phyloP scores from a whole-genome alignment of 2,329 filamentous ascomycete species.

The Colletotrichum echinochloae region DNA sequence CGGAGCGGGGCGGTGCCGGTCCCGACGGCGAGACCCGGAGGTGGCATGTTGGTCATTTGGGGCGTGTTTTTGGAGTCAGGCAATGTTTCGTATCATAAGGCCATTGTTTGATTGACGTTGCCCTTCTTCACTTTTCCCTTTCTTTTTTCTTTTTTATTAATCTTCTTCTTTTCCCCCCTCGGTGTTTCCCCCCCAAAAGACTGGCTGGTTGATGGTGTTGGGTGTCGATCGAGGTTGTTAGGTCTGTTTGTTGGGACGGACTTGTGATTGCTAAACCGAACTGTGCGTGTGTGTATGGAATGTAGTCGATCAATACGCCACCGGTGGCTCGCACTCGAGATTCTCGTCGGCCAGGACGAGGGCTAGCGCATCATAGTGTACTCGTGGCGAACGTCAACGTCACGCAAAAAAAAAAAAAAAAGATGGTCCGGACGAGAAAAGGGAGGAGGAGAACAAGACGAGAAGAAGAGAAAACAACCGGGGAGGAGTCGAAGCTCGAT shows the following conservation, averaged over 20 bases:
- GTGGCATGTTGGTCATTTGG: slow-evolving; percentile 15
- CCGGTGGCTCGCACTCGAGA: slow-evolving; percentile 14
- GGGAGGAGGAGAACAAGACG: not conserved
- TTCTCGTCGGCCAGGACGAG: slow-evolving; percentile 18
- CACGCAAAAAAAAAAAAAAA: not conserved
- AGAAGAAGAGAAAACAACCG: not conserved
- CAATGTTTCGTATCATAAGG: not conserved
- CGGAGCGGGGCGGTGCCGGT: slow-evolving; percentile 10
- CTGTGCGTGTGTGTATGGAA: not conserved
- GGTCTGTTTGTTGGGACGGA: not conserved
- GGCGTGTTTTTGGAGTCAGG: not conserved
- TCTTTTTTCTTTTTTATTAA: no score
- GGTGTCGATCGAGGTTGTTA: not conserved
- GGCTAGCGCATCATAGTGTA: slow-evolving; percentile 3
- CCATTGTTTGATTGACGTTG: slow-evolving; percentile 19
- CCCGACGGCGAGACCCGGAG: slow-evolving; percentile 4
- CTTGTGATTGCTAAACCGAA: not conserved
- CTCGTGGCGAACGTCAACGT: not conserved
- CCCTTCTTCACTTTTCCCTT: no score
- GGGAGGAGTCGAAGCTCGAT: not conserved
- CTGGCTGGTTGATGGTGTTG: not conserved
- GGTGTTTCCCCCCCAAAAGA: not conserved
- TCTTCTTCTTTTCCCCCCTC: not conserved
- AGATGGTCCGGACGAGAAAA: slow-evolving; percentile 6
- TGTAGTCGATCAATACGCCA: slow-evolving; percentile 1